These are phyloP conservation scores for Bidens hawaiensis DNA, from an alignment of 140 eudicot genomes.

Conservation along the genomic window DNA sequence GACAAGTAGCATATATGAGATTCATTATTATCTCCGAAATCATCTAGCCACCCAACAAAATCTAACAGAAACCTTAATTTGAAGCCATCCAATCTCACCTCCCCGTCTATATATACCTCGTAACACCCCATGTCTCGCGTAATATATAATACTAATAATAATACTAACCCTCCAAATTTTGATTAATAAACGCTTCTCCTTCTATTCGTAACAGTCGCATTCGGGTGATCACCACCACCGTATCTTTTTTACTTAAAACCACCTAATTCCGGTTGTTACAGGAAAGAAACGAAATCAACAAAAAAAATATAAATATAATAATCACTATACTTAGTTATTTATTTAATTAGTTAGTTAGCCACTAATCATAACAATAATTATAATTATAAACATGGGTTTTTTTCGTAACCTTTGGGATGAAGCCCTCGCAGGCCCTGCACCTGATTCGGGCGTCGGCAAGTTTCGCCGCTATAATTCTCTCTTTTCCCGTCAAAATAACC, in stretches of 20 bases:
- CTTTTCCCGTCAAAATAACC: conserved; percentile 15
- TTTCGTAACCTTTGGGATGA: conserved; percentile 84
- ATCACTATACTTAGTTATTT: no score
- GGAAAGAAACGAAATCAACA: conserved; percentile 26
- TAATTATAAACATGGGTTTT: conserved; percentile 53
- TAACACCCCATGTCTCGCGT: not conserved
- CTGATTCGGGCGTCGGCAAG: conserved; percentile 55
- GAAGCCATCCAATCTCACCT: conserved; percentile 2
- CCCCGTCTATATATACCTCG: conserved; percentile 3
- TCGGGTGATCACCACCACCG: no score
- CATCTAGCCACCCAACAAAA: not conserved
- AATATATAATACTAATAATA: no score
- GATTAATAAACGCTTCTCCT: conserved; percentile 22
- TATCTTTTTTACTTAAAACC: no score
- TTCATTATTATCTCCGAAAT: conserved; percentile 12
- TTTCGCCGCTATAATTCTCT: conserved; percentile 62
- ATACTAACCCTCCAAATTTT: no score
- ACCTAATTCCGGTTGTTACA: conserved; percentile 36
- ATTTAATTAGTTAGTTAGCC: not conserved
- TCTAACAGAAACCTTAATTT: not conserved
- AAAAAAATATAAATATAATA: not conserved
- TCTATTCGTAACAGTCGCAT: conserved; percentile 36
- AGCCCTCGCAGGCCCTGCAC: conserved; percentile 61
- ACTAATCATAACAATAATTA: not conserved
- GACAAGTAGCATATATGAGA: conserved; percentile 13